Conservation (phyloP, 2,329 filamentous ascomycete species). For the Diaporthe destruens region DNA sequence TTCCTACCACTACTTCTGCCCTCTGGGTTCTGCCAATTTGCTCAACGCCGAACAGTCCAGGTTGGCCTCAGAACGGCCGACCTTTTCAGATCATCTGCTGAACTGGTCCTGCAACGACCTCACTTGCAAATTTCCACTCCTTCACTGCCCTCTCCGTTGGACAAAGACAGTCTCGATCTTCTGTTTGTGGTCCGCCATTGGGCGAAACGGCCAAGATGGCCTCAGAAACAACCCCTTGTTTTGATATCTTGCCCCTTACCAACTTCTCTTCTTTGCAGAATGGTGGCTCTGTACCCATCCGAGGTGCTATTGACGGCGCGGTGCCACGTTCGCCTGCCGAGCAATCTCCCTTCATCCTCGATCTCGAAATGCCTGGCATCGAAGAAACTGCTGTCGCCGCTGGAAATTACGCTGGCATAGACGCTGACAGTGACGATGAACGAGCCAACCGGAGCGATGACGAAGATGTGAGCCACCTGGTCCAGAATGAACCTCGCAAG, state of each 20-base stretch:
- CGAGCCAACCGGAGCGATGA: conserved; percentile 43
- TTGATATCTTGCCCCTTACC: not conserved
- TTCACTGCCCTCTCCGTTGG: not conserved
- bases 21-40: not conserved
- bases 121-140: not conserved
- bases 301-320: not conserved
- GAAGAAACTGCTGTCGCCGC: conserved; percentile 34
- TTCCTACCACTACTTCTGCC: too few relatives aligned
- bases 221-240: not conserved
- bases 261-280: not conserved
- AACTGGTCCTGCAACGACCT: not conserved
- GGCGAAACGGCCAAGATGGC: not conserved
- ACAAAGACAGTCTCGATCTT: not conserved
- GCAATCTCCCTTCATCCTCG: not conserved
- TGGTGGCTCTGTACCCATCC: not conserved
- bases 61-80: not conserved
- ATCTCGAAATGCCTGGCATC: not conserved
- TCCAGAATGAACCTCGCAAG: conserved; percentile 48
- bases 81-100: not conserved
- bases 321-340: not conserved
- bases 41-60: not conserved
- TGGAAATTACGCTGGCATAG: conserved; percentile 36
- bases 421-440: conserved; percentile 22
- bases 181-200: not conserved
- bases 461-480: conserved; percentile 44